Base-by-base conservation (phyloP, 768 basidiomycete species). In the Termitomyces sp. region DNA sequence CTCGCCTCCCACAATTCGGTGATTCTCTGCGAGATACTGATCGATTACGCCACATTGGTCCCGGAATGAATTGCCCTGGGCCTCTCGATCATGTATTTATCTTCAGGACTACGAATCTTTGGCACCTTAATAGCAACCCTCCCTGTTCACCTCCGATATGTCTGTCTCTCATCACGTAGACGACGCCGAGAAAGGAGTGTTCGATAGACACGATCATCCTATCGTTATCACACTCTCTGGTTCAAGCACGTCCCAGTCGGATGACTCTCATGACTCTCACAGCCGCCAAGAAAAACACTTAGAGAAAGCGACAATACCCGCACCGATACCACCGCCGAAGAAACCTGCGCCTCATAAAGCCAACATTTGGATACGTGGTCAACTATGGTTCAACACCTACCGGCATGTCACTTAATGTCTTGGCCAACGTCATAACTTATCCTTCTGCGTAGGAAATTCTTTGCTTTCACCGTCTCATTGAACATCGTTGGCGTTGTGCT, bases 351-450 rank as follows among this genome's bases (percentile, higher is more conserved):
- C 61, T 66, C 73, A 70, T 67, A 78, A 78, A 68, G 73, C 71
- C 36, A 79, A 81, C 39, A 78, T 79, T 42, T 83, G 81, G 76
- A 83, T 88, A 57, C 70, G 77, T 49, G 84, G 85, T 69, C 79
- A 79, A 57, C 71, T 91, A 27, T 92, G 90, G 90, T 91, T 86
- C 71, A 89, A 93, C 65, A 86, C 85, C 0, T 92, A 93, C 66
- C 77, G 88, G 89, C 86, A 58, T 8, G 78, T 62, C 27, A 46
- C 31, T 45, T 15, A 36, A 30, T 24, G 7, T 55, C 44, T 31
- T 33, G 12, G 24, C 20, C 34, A 33, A 12, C 27, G 36, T 36
- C 42, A 16, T 57, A 58, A 31, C 9, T 34, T 37, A 58, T 45
- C 13, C 6, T 24, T 45, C 44, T 52, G 4, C 36, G 6, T 39